Evolutionary conservation across 1,139 yeast species (phyloP).

Genomic region (Geotrichum restrictum): DNA sequence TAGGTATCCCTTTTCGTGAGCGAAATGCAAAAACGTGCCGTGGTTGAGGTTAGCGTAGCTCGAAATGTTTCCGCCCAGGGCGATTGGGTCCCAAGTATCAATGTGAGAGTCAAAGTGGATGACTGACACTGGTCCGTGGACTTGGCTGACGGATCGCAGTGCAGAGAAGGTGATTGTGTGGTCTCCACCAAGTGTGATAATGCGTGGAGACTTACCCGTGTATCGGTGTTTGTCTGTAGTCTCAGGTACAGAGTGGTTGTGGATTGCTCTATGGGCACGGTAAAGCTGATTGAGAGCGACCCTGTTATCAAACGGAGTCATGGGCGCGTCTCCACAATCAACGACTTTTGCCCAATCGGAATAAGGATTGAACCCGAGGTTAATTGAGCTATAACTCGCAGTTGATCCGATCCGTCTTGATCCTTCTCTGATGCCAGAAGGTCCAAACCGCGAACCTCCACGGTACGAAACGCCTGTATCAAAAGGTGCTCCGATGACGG

Average conservation of each 20-base stretch:
- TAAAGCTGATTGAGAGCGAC: constrained; percentile 71
- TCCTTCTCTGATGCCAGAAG: constrained; percentile 66
- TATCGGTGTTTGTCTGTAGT: constrained; percentile 13
- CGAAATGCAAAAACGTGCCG: constrained; percentile 72
- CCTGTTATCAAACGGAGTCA: constrained; percentile 73
- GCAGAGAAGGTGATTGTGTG: constrained; percentile 70
- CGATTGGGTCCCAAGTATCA: constrained; percentile 71
- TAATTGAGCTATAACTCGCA: constrained; percentile 44
- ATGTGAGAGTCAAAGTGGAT: constrained; percentile 73
- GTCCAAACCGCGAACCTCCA: constrained; percentile 78
- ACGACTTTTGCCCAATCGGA: constrained; percentile 51
- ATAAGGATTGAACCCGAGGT: constrained; percentile 64
- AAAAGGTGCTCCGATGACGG: constrained; percentile 70
- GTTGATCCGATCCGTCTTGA: constrained; percentile 49
- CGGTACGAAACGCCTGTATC: constrained; percentile 73
- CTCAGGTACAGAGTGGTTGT: constrained; percentile 62
- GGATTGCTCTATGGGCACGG: constrained; percentile 56
- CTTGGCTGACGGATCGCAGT: constrained; percentile 54
- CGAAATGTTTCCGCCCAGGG: constrained; percentile 57
- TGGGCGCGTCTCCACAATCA: constrained; percentile 79
- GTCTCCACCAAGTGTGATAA: constrained; percentile 73
- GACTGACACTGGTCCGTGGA: constrained; percentile 61
- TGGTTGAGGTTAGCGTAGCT: constrained; percentile 52
- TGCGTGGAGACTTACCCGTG: constrained; percentile 44
- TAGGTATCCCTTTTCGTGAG: constrained; percentile 52